Evolutionary conservation across 2,329 filamentous ascomycete genomes (phyloP).

Genomic region (Metarhizium anisopliae): DNA sequence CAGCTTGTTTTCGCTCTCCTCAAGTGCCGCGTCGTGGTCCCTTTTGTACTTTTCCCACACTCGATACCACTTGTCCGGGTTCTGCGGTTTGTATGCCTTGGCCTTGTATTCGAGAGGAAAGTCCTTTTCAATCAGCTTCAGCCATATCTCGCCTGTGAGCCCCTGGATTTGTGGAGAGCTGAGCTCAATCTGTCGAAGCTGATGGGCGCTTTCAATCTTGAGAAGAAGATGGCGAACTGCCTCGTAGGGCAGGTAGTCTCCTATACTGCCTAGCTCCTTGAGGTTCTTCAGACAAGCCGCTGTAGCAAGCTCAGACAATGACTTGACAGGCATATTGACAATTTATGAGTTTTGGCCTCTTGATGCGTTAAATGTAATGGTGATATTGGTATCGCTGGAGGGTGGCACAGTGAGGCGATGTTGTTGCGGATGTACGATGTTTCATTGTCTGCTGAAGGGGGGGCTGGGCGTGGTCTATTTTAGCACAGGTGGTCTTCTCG

Average conservation of each 20-base stretch:
- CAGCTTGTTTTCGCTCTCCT: conserved; percentile 51
- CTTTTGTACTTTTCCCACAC: conserved; percentile 63
- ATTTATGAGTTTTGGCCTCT: not conserved
- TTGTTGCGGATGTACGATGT: not conserved
- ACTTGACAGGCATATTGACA: conserved; percentile 33
- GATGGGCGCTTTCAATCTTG: conserved; percentile 62
- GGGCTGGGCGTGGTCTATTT: not conserved
- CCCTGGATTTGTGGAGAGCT: conserved; percentile 69
- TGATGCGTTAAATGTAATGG: not conserved
- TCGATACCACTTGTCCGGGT: conserved; percentile 65
- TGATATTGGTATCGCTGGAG: not conserved
- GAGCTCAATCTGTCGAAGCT: conserved; percentile 66
- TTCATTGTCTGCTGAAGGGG: not conserved
- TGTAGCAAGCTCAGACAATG: conserved; percentile 42
- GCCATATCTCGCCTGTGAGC: conserved; percentile 66
- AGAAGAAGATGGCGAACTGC: conserved; percentile 56
- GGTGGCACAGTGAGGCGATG: not conserved
- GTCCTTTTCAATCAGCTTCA: conserved; percentile 67
- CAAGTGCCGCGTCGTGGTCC: conserved; percentile 47
- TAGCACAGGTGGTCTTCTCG: not conserved
- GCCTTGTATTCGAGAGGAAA: conserved; percentile 56
- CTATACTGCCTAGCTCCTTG: conserved; percentile 56
- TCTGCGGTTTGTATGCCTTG: conserved; percentile 55
- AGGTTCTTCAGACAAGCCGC: conserved; percentile 45
- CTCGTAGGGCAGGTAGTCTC: conserved; percentile 58